Evolutionary conservation across 257 asterid species (phyloP), one percentile per base, ranked within the genome.

Genomic region (Jacaranda copaia): DNA sequence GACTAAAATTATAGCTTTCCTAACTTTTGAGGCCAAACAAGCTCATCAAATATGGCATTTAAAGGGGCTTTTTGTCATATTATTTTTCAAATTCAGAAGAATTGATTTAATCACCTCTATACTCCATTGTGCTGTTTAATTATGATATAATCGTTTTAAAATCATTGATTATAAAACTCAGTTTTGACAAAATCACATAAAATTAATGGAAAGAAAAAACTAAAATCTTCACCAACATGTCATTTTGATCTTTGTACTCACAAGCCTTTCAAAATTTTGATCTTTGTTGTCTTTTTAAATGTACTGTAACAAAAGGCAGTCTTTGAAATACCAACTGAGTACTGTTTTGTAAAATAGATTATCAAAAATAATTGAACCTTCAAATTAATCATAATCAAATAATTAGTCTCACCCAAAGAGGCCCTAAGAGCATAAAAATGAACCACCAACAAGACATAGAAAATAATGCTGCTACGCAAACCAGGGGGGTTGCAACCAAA

Each of bases 401-500:
- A 43, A 69, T 38, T 25, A 19, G 52, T 70, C 64, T 7, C 69
- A 70, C 64, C 36, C 51, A 53, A 60, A 32, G 53, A 64, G 40
- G 68, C 80, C 12, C 45, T 20, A 71, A 51, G 70, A 66, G 45
- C 45, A 67, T 60, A 16, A 53, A 64, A 38, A 18, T 63, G 39
- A 15, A 68, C 65, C 67, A 71, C 61, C 36, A 11, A 62, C 55
- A 75, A 39, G 48, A 82, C 38, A 62, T 62, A 60, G 63, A 69
- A 68, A 42, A 13, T 42, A 76, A 55, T 52, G 55, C 49, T 64
- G 59, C 75, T 51, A 68, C 4, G 39, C 63, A 75, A 81, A 67
- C 53, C 52, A 75, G 36, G 8, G 78, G 77, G 36, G 11, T 58
- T 40, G 65, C 52, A 46, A 53, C 76, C 80, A 65, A 88, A 71